Evolutionary conservation across 176 grass and related monocot genomes (phyloP).

Genomic region (Dactylis glomerata): DNA sequence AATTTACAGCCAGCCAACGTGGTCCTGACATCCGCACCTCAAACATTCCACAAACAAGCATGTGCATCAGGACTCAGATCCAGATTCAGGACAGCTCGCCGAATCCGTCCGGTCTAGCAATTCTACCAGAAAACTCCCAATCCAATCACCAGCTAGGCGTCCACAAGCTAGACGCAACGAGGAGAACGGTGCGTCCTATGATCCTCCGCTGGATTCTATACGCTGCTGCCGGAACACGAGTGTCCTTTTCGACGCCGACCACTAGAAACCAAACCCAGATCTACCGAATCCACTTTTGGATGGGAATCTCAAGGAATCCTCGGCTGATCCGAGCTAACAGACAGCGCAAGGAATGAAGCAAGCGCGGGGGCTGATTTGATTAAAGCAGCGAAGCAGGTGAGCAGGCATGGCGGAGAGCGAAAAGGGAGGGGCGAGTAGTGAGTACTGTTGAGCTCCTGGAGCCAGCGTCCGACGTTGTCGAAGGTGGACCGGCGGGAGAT

Average conservation of each 20-base stretch:
- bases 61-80: constrained; percentile 41
- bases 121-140: constrained; percentile 13
- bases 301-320: neutral
- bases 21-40: constrained; percentile 26
- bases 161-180: neutral
- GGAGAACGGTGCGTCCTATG: neutral
- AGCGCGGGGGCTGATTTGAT: neutral
- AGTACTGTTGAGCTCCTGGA: constrained; percentile 67
- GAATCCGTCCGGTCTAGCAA: neutral
- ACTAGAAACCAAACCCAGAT: constrained; percentile 25
- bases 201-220: neutral
- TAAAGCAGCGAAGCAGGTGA: neutral
- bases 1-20: neutral
- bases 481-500: constrained; percentile 57
- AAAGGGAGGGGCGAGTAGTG: neutral
- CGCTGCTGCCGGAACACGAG: neutral
- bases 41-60: constrained; percentile 22
- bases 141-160: constrained; percentile 9
- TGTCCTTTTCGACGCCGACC: neutral
- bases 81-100: constrained; percentile 32
- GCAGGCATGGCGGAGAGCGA: neutral
- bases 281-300: neutral
- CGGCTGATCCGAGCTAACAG: neutral
- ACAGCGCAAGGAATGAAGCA: neutral
- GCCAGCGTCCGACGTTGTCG: constrained; percentile 54